Conservation (phyloP, 345 rosid species). For the Mallotus nudiflorus region DNA sequence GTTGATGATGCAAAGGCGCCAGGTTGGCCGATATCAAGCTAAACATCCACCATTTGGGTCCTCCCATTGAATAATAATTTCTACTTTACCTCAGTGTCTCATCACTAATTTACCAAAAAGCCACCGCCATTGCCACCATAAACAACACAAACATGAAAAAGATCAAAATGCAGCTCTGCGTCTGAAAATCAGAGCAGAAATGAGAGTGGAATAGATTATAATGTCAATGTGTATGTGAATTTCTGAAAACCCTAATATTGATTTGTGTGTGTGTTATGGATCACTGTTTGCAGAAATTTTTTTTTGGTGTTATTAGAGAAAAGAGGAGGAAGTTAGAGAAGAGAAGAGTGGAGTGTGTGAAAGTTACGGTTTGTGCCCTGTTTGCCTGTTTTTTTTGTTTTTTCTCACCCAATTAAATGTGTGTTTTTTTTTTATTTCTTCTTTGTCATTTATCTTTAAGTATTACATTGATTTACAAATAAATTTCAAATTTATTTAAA, state of each 20-base stretch:
- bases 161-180: constrained; percentile 1
- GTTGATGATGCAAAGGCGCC: constrained; percentile 57
- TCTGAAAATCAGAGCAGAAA: neutral
- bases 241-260: constrained; percentile 14
- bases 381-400: too few species aligned
- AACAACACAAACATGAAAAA: neutral
- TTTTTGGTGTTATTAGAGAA: too few species aligned
- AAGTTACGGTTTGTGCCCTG: too few species aligned
- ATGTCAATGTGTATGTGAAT: too few species aligned
- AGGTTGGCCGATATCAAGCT: constrained; percentile 52
- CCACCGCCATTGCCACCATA: neutral
- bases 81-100: constrained; percentile 32
- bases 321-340: neutral
- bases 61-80: constrained; percentile 39
- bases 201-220: neutral
- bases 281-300: neutral
- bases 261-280: neutral
- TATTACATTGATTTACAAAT: too few species aligned
- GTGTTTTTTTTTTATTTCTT: too few species aligned
- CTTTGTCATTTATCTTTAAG: too few species aligned
- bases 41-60: constrained; percentile 54
- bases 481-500: too few species aligned
- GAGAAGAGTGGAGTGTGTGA: neutral
- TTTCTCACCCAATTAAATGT: too few species aligned
- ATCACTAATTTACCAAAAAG: constrained; percentile 26